phyloP scores from a whole-genome alignment of 2,329 filamentous ascomycete genomes.

The Neurospora sp. region DNA sequence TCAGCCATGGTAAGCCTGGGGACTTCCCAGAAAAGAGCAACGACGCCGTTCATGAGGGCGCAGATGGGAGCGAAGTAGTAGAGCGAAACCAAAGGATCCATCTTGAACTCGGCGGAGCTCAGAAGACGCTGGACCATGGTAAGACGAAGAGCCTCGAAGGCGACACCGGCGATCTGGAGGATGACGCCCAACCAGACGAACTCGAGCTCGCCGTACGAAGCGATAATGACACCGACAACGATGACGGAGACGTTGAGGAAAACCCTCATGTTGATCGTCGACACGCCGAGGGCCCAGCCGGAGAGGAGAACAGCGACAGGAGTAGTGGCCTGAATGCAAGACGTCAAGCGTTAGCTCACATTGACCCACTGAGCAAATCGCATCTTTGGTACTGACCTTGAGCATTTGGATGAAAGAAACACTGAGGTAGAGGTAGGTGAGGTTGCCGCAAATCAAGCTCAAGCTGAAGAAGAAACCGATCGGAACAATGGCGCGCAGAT shows the following conservation, averaged over 20 bases:
- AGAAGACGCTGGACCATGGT: conserved; percentile 79
- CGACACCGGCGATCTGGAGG: conserved; percentile 67
- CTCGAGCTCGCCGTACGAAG: conserved; percentile 90
- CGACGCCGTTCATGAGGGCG: conserved; percentile 68
- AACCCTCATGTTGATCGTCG: conserved; percentile 74
- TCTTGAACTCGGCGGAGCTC: conserved; percentile 79
- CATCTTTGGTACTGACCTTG: conserved; percentile 54
- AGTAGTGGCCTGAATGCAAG: conserved; percentile 64
- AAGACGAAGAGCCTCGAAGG: conserved; percentile 74
- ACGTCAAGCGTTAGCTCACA: not conserved
- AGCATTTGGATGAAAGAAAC: conserved; percentile 99
- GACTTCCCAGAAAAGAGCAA: conserved; percentile 66
- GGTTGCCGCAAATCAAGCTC: conserved; percentile 91
- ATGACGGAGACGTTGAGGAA: conserved; percentile 92
- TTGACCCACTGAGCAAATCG: not conserved
- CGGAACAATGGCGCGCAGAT: conserved; percentile 85
- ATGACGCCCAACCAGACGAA: conserved; percentile 75
- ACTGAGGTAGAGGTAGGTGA: conserved; percentile 90
- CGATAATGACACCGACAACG: conserved; percentile 87
- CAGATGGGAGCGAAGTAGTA: conserved; percentile 87
- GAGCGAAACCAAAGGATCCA: conserved; percentile 80
- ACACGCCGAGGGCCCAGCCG: conserved; percentile 79
- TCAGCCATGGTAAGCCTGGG: conserved; percentile 60
- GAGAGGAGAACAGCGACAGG: conserved; percentile 87
- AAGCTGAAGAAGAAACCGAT: conserved; percentile 95